Base-by-base conservation (phyloP, 2,329 filamentous ascomycete genomes). In the Stemphylium beticola region DNA sequence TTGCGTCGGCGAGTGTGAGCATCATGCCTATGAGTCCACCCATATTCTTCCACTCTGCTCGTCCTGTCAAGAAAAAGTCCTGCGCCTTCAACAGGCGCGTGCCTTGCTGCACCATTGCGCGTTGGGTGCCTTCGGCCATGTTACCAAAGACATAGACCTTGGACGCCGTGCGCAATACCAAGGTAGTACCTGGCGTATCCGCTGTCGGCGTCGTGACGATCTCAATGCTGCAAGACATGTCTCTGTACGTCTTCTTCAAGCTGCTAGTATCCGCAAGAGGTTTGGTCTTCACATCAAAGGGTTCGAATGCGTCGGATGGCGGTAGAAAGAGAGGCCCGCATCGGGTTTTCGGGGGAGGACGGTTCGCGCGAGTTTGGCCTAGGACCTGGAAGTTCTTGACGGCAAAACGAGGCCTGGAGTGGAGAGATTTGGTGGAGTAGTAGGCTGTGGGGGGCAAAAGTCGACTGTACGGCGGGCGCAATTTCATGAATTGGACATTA, bases 121-220 rank as follows among this genome's bases (percentile, higher is more conserved):
- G 85, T 78, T 98, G 95, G 0, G 89, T 89, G 14, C 93, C 95
- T 76, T 99, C 95, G 9, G 87, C 79, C 14, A 93, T 74, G 66
- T 89, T 88, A 17, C 95, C 95, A 68, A 99, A 89, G 14, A 97
- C 65, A 75, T 99, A 99, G 66, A 89, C 88, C 65, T 93, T 90
- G 31, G 22, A 53, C 14, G 63, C 41, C 69, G 92, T 93, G 71
- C 93, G 87, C 6, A 99, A 80, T 33, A 92, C 73, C 29, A 98
- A 74, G 44, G 85, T 84, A 2, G 91, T 91, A 49, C 93, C 93
- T 1, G 88, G 85, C 17, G 92, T 96, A 76, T 99, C 95, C 55
- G 88, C 89, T 62, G 93, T 95, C 12, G 93, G 93, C 55, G 89
- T 90, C 15, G 88, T 89, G 58, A 93, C 75, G 66, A 98, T 78